Evolutionary conservation across 1,284 basidiomycete genomes (phyloP), one percentile per base, ranked within the genome.

Genomic region (Sanghuangporus baumii): DNA sequence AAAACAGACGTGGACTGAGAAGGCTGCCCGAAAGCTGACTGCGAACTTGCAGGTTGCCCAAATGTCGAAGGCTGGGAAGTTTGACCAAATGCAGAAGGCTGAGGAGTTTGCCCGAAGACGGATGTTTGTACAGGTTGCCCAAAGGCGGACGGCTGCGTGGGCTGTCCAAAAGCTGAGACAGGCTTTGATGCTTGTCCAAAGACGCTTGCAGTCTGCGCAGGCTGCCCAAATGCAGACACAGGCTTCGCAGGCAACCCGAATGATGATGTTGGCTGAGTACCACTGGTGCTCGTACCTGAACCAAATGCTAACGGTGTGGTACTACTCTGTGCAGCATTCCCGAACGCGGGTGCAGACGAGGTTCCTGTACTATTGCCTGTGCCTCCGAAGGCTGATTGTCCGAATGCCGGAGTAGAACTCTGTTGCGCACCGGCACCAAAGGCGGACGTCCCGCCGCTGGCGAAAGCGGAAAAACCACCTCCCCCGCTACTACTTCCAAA

Each of bases 261-360:
- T 3, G 71, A 67, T 2, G 73, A 68, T 18, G 52, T 54, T 36
- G 52, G 52, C 16, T 54, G 52, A 31, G 52, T n/a, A 26, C 31
- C 26, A n/a, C 52, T 54, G 14, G 26, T 12, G 37, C 31, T 14
- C 65, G 54, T 23, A 60, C 48, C 50, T 57, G 40, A 40, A 11
- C 73, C 73, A 57, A 74, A 72, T 8, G 72, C 67, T 2, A 71
- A 67, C 20, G 63, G 18, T 11, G 50, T 11, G 16, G 26, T 55
- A 20, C 43, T 18, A 11, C n/a, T 46, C 55, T 71, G 67, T 14
- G 70, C 68, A 37, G 70, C 67, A 23, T 71, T 71, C 23, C 71
- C 74, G 62, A 79, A 78, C 0, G 72, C 75, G 38, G 81, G 75
- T 0, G 75, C 71, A 58, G 80, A 78, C 68, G 67, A 31, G 69